Percentiles rank a stretch among this genome's conserved stretches.
Evolutionary conservation across 2,329 filamentous ascomycete species (phyloP).

Genomic region (Penicillium frequentans): DNA sequence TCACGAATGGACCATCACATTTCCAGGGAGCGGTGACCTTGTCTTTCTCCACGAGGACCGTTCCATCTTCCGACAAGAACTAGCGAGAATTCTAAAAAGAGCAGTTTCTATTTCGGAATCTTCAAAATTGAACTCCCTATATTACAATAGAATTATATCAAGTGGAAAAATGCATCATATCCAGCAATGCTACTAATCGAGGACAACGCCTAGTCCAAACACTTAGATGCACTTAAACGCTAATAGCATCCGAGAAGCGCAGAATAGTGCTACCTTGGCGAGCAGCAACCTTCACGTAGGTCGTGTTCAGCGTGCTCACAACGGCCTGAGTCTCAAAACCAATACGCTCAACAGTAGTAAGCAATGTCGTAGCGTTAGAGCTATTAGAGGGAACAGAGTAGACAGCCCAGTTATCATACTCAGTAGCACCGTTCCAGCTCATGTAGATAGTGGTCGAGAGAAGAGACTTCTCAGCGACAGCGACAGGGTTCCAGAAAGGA

Average conservation of each 20-base stretch:
- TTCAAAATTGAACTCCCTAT: too few species aligned
- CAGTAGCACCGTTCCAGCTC: conserved; percentile 43
- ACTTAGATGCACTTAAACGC: not conserved
- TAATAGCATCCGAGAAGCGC: conserved; percentile 1
- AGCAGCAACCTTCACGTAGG: conserved; percentile 31
- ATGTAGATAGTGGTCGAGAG: conserved; percentile 28
- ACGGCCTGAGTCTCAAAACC: conserved; percentile 31
- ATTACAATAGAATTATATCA: not conserved
- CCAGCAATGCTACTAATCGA: not conserved
- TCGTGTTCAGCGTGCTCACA: conserved; percentile 13
- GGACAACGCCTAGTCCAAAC: not conserved
- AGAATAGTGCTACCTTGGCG: conserved; percentile 27
- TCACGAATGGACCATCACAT: too few species aligned
- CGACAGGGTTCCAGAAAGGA: conserved; percentile 20
- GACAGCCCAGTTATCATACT: conserved; percentile 34
- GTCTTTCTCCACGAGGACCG: too few species aligned
- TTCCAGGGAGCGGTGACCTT: too few species aligned
- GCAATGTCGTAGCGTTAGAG: conserved; percentile 17
- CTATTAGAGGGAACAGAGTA: conserved; percentile 23
- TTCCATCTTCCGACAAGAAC: too few species aligned
- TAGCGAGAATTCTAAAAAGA: too few species aligned
- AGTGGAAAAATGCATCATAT: not conserved
- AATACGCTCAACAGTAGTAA: conserved; percentile 22
- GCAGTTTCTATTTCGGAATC: too few species aligned
- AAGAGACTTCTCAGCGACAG: conserved; percentile 4